Percentiles rank a stretch among this genome's conserved stretches.
These are phyloP conservation scores for Pseudoscleropodium purum DNA, from an alignment of 225 moss, liverwort and hornwort species.

Conservation along the genomic window DNA sequence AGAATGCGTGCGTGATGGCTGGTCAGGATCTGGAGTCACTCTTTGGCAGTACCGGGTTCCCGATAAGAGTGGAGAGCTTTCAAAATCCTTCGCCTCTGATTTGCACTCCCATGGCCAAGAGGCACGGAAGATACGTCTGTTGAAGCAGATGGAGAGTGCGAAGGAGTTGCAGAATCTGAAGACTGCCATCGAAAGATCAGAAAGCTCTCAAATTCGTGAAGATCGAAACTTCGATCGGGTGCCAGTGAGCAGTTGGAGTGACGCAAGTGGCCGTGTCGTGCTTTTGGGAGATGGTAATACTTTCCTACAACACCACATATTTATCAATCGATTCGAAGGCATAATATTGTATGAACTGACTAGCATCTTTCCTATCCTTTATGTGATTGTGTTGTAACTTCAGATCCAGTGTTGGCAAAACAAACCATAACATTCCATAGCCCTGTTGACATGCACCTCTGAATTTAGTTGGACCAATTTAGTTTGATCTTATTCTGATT, in stretches of 20 bases:
- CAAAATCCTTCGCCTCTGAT: conserved; percentile 10
- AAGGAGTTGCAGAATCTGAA: conserved; percentile 27
- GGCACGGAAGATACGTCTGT: conserved; percentile 25
- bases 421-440: background rate
- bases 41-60: conserved; percentile 30
- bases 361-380: background rate
- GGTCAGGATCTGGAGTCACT: conserved; percentile 11
- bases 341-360: background rate
- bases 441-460: background rate
- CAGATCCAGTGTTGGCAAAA: background rate
- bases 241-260: conserved; percentile 45
- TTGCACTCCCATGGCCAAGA: conserved; percentile 3
- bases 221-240: conserved; percentile 29
- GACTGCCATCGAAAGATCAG: conserved; percentile 24
- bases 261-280: conserved; percentile 19
- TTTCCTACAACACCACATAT: background rate
- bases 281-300: conserved; percentile 31
- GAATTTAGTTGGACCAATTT: background rate
- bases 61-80: conserved; percentile 28
- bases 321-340: background rate
- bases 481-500: background rate
- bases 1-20: background rate
- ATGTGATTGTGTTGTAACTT: background rate
- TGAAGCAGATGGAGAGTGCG: conserved; percentile 10
- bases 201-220: conserved; percentile 31